Conservation (phyloP, 2,329 filamentous ascomycete species). For the Thermothelomyces thermophilus region DNA sequence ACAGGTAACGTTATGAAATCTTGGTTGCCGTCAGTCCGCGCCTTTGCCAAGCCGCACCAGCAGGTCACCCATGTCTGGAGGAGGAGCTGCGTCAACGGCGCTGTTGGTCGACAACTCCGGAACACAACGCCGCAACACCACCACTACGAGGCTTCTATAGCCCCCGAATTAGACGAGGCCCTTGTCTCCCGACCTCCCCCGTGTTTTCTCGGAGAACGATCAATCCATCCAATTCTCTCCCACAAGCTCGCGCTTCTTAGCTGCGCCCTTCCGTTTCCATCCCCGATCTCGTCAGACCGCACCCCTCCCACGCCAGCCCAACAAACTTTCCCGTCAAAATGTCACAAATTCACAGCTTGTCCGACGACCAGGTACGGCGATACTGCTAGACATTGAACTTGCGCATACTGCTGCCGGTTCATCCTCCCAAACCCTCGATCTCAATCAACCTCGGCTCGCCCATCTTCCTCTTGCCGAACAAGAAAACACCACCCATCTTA, state of each 20-base stretch:
- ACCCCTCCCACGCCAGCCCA: background rate
- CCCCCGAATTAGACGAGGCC: background rate
- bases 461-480: background rate
- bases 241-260: background rate
- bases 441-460: background rate
- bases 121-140: conserved; percentile 1
- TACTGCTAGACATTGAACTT: background rate
- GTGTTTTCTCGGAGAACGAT: background rate
- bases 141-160: background rate
- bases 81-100: conserved; percentile 19
- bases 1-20: background rate
- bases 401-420: background rate
- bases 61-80: conserved; percentile 12
- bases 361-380: conserved; percentile 79
- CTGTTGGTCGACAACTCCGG: conserved; percentile 11
- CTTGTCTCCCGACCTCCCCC: background rate
- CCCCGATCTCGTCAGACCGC: background rate
- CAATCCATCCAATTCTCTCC: background rate
- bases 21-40: conserved; percentile 8
- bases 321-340: conserved; percentile 51
- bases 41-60: conserved; percentile 14
- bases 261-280: too few relatives aligned
- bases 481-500: background rate
- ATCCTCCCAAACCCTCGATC: background rate
- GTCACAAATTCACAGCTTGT: conserved; percentile 90